Base-by-base conservation (phyloP, 2,329 filamentous ascomycete species). In the Penicillium sp. region DNA sequence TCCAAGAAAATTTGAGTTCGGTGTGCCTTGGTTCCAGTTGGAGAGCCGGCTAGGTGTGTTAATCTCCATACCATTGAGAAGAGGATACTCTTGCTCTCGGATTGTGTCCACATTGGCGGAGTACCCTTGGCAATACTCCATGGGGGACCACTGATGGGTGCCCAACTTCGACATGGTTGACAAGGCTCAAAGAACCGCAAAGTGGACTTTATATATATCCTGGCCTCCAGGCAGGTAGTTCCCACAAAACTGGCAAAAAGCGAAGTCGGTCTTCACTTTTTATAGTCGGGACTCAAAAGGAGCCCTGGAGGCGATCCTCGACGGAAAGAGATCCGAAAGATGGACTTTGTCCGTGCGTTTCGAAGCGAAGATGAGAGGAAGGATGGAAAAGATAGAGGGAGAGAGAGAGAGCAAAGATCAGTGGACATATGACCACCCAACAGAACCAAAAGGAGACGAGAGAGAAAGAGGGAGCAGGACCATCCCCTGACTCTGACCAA, bases 81-180 rank as follows among this genome's bases (percentile, higher is more conserved):
- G 60, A 18, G 80, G 80, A 67, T 81, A 83, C 59, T 83, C 77
- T 18, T 63, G 63, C 24, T 70, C 66, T 45, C 80, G 74, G 58
- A 83, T 79, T 4, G 67, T 58, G 50, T 80, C 77, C 52, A 83
- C 73, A 51, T 79, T 73, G n/a, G 68, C 68, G 56, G 78, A 70
- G 58, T 79, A 78, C 13, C 69, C 72, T 31, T 54, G 58, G 18
- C 62, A 49, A 51, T 70, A 71, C 14, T 49, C 62, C 10, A 52
- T n/a, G 24, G 32, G 21, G 4, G 44, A 13, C 8, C 14, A n/a
- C 2, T 38, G 45, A 38, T 52, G 16, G 34, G 16, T 50, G 5
- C 9, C 27, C 24, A n/a, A 16, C 38, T 44, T 55, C 36, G 11
- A 36, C 44, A 36, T 60, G 14, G 13, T 52, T n/a, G 36, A 16